A percentile compares a stretch with the other conserved stretches of the same genome.
Conservation (phyloP, 2,329 filamentous ascomycete genomes). For the Fusarium sp. region DNA sequence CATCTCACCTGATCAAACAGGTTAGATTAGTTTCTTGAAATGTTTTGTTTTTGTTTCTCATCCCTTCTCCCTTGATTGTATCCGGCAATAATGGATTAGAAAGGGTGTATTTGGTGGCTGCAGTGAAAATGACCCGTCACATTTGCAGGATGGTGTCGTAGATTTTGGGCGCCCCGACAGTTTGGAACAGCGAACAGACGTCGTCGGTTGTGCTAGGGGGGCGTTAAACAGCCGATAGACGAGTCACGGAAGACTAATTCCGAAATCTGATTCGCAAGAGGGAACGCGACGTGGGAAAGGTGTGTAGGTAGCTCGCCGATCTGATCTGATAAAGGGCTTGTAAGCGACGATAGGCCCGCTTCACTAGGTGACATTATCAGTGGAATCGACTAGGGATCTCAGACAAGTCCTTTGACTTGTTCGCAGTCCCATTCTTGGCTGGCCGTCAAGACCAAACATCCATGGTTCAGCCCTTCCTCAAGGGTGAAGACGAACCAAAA, state of each 20-base stretch:
- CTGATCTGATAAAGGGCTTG: conserved; percentile 26
- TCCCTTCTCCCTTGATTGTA: conserved; percentile 19
- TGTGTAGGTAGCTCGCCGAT: conserved; percentile 34
- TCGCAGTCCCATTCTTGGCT: background rate
- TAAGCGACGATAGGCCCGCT: conserved; percentile 20
- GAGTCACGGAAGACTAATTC: conserved; percentile 31
- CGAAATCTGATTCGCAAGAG: conserved; percentile 29
- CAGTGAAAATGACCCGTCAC: conserved; percentile 36
- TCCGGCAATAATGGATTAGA: background rate
- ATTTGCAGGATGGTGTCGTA: conserved; percentile 26
- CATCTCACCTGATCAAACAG: conserved; percentile 12
- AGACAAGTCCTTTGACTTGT: conserved; percentile 19
- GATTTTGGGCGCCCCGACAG: conserved; percentile 24
- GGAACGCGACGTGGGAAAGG: conserved; percentile 15
- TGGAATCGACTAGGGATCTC: conserved; percentile 7
- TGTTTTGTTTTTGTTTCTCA: conserved; percentile 15
- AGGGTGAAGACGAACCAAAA: background rate
- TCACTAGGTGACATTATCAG: conserved; percentile 15
- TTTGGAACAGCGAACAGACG: conserved; percentile 38
- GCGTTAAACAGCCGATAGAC: conserved; percentile 35
- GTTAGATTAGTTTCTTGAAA: conserved; percentile 1
- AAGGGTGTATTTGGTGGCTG: conserved; percentile 23
- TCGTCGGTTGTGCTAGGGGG: conserved; percentile 30
- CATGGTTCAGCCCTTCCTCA: background rate
- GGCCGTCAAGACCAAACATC: background rate